Percentiles rank a stretch among this genome's conserved stretches.
These are phyloP conservation scores for Moniliophthora roreri DNA, from an alignment of 1,284 basidiomycete genomes.

Conservation along the genomic window DNA sequence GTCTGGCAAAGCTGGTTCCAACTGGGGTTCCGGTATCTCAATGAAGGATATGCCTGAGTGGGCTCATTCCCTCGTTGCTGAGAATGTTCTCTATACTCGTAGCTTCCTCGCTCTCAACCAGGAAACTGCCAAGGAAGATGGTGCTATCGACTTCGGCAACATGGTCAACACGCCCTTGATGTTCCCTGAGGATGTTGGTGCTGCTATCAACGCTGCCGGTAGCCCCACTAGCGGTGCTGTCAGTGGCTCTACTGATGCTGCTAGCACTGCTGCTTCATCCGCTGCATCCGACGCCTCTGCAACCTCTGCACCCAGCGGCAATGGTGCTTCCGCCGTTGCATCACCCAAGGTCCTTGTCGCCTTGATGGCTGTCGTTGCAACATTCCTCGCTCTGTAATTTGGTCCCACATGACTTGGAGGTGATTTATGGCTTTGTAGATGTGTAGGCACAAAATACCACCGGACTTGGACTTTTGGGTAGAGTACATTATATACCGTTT, in stretches of 20 bases:
- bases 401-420: conserved; percentile 14
- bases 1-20: conserved; percentile 47
- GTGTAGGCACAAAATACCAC: conserved; percentile 9
- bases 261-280: conserved; percentile 26
- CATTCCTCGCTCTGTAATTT: conserved; percentile 56
- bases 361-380: conserved; percentile 48
- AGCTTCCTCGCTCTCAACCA: conserved; percentile 62
- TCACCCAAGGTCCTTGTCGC: conserved; percentile 51
- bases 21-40: conserved; percentile 66
- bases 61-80: conserved; percentile 46
- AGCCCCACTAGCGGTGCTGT: conserved; percentile 25
- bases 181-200: conserved; percentile 57
- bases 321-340: conserved; percentile 49
- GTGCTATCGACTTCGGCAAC: conserved; percentile 50
- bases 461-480: conserved; percentile 15
- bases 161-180: conserved; percentile 46
- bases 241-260: conserved; percentile 23
- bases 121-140: conserved; percentile 51
- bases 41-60: conserved; percentile 52
- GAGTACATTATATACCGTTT: conserved; percentile 13
- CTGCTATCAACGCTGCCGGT: conserved; percentile 38
- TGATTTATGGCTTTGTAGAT: conserved; percentile 8
- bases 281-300: conserved; percentile 26
- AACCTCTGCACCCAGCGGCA: conserved; percentile 25
- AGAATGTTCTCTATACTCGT: conserved; percentile 65